Evolutionary conservation across 1,139 yeast genomes (phyloP).

Genomic region (Tardiomyces depauwii): DNA sequence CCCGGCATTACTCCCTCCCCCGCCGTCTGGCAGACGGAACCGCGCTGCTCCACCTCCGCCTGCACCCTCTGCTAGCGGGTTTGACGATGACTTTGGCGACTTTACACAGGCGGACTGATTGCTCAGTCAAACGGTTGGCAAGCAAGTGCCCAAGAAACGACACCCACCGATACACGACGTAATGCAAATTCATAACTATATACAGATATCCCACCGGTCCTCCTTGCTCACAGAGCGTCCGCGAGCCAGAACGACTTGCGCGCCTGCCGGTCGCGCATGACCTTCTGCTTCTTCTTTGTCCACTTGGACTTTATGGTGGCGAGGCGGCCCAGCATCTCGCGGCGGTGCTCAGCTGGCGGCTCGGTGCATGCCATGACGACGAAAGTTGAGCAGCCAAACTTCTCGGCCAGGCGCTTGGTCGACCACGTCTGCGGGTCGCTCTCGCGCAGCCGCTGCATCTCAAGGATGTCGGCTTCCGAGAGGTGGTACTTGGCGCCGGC

Average conservation of each 20-base stretch:
- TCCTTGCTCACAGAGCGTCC: slow-evolving; percentile 25
- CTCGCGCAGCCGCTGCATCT: slow-evolving; percentile 48
- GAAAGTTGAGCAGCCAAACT: slow-evolving; percentile 43
- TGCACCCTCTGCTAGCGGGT: slow-evolving; percentile 8
- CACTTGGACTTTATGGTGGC: slow-evolving; percentile 33
- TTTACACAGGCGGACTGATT: slow-evolving; percentile 22
- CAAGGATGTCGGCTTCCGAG: slow-evolving; percentile 45
- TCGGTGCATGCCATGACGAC: slow-evolving; percentile 41
- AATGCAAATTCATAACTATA: too few species aligned
- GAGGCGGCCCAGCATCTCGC: slow-evolving; percentile 33
- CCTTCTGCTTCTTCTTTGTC: slow-evolving; percentile 33
- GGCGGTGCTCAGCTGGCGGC: slow-evolving; percentile 27
- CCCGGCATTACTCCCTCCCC: too few species aligned
- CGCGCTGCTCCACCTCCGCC: slow-evolving; percentile 4
- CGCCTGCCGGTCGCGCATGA: slow-evolving; percentile 41
- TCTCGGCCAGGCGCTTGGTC: slow-evolving; percentile 49
- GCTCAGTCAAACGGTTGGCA: too few species aligned
- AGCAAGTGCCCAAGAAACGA: too few species aligned
- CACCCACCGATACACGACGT: too few species aligned
- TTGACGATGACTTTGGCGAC: slow-evolving; percentile 35
- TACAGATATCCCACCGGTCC: too few species aligned
- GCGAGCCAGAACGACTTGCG: slow-evolving; percentile 52
- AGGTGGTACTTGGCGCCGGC: slow-evolving; percentile 40
- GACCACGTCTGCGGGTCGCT: slow-evolving; percentile 43
- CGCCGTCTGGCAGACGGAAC: too few species aligned